Evolutionary conservation across 805 yeast species (phyloP), one percentile per base, ranked within the genome.

Genomic region (Pichia occidentalis): DNA sequence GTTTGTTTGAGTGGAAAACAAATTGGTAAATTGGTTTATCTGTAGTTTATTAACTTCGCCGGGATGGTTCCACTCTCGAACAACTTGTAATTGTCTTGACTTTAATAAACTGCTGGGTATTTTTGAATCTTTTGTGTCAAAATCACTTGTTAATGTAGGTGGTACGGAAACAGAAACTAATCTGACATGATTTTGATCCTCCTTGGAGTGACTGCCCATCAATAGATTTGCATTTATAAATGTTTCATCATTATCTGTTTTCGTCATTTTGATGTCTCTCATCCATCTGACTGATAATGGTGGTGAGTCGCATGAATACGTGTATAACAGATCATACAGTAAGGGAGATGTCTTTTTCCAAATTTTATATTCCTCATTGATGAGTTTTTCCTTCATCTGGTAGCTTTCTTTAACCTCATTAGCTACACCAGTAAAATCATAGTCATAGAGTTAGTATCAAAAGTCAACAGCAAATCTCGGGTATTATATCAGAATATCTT

Each of bases 331-430:
- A 48, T 80, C 84, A 58, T 85, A 85, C 43, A 85, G 64, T 47
- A 83, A 65, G 3, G 94, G 95, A 11, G 83, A 80, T 2, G 90
- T 73, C 52, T 85, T 84, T 56, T 85, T 85, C 95, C 95, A 85
- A 41, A 79, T 73, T 49, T 75, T 75, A 65, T 71, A 82, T 60
- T 83, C 92, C 58, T 83, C 94, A 50, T 83, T 83, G 44, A 70
- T 67, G 8, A 80, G 59, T 52, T 81, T 82, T 50, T 78, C 84
- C 34, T 67, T 65, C 35, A 67, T 62, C 48, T 75, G 78, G 50
- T 73, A 75, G 42, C 68, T 50, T 28, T 54, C 50, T 29, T 46
- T 54, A 32, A 52, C 39, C 12, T 51, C 53, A 26, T 49, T 41
- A 10, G 46, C 57, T 52, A 21, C 25, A 16, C 7, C 4, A 29